phyloP scores from a whole-genome alignment of 129 eudicot species.

The Flaveria linearis region DNA sequence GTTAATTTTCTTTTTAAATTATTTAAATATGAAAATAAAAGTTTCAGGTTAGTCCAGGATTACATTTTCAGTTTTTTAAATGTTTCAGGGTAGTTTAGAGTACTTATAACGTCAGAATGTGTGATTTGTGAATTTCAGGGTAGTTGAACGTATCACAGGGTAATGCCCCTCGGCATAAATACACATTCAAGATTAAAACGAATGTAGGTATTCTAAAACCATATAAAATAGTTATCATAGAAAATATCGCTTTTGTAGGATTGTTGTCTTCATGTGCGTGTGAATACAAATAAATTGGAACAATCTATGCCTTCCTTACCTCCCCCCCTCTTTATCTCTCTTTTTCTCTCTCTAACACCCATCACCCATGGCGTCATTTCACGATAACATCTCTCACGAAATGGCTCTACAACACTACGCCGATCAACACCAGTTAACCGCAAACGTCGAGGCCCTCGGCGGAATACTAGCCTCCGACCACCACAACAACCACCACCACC shows the following conservation, averaged over 20 bases:
- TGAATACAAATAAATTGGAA: slow-evolving; percentile 38
- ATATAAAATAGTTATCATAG: slow-evolving; percentile 16
- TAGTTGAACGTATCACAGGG: too few species aligned
- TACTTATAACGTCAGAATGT: too few species aligned
- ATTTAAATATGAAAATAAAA: too few species aligned
- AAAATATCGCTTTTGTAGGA: slow-evolving; percentile 40
- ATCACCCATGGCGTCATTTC: slow-evolving; percentile 49
- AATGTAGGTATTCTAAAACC: too few species aligned
- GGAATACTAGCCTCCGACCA: slow-evolving; percentile 41
- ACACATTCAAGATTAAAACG: too few species aligned
- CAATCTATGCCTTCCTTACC: slow-evolving; percentile 42
- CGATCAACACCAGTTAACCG: slow-evolving; percentile 49
- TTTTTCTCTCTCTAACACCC: slow-evolving; percentile 27
- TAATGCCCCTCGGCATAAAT: too few species aligned
- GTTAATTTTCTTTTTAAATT: too few species aligned
- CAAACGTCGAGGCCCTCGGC: slow-evolving; percentile 39
- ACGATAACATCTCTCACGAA: slow-evolving; percentile 70
- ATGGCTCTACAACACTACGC: slow-evolving; percentile 70
- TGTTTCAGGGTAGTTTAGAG: too few species aligned
- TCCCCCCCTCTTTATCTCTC: slow-evolving; percentile 12
- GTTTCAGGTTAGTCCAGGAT: too few species aligned
- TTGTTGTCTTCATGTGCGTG: slow-evolving; percentile 47
- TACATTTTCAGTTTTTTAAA: too few species aligned
- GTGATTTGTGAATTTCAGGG: too few species aligned
- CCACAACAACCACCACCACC: slow-evolving; percentile 7